These are phyloP conservation scores for Sclerotinia borealis DNA, from an alignment of 2,329 filamentous ascomycete genomes.

Conservation along the genomic window DNA sequence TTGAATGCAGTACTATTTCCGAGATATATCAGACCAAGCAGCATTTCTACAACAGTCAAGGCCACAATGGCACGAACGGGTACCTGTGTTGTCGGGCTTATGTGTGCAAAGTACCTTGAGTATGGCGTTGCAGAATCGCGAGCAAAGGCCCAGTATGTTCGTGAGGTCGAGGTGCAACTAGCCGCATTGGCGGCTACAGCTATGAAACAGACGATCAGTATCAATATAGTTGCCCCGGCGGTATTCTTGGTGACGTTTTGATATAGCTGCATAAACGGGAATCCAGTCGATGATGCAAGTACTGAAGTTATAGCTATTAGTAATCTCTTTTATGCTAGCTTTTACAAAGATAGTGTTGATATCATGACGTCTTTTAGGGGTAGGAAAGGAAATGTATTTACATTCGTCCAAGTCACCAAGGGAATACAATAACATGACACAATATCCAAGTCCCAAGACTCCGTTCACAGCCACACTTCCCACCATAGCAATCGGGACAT, in stretches of 20 bases:
- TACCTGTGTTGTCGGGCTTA: conserved; percentile 32
- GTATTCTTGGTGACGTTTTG: conserved; percentile 34
- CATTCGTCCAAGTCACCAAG: conserved; percentile 35
- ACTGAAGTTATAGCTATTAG: conserved; percentile 19
- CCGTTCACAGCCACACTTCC: conserved; percentile 41
- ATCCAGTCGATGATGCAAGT: conserved; percentile 38
- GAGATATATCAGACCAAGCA: conserved; percentile 42
- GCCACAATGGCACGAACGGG: conserved; percentile 37
- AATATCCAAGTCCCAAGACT: conserved; percentile 39
- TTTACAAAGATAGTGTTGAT: background rate
- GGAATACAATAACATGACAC: conserved; percentile 40
- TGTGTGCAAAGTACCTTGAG: conserved; percentile 36
- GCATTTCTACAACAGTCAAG: conserved; percentile 38
- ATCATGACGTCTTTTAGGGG: background rate
- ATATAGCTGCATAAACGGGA: conserved; percentile 43
- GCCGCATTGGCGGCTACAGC: conserved; percentile 43
- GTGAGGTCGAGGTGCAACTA: conserved; percentile 38
- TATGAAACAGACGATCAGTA: conserved; percentile 30
- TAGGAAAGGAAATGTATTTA: background rate
- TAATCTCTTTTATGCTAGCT: background rate
- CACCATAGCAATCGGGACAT: conserved; percentile 40
- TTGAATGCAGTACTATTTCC: conserved; percentile 43
- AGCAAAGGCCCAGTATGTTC: conserved; percentile 42
- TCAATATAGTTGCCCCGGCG: background rate
- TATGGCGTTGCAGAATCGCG: conserved; percentile 36